phyloP scores from a whole-genome alignment of 2,329 filamentous ascomycete genomes.

The Basipetospora chlamydospora region DNA sequence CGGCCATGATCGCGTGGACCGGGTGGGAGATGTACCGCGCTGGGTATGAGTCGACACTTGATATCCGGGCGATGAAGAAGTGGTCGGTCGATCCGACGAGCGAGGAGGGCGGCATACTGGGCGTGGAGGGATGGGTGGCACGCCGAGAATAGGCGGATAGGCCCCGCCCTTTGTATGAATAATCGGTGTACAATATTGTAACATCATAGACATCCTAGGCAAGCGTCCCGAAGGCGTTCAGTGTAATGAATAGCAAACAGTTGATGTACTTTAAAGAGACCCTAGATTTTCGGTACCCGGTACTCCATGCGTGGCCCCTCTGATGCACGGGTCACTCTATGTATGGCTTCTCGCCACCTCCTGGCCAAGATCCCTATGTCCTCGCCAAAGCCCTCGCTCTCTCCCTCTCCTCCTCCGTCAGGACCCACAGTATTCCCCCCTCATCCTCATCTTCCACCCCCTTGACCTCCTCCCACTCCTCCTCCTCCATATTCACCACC shows the following conservation, averaged over 20 bases:
- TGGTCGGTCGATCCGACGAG: constrained; percentile 58
- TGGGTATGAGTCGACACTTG: constrained; percentile 53
- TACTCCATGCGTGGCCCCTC: no score
- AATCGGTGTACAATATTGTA: no score
- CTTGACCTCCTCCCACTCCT: constrained; percentile 73
- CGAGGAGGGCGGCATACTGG: constrained; percentile 53
- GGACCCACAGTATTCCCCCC: constrained; percentile 55
- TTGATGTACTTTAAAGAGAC: no score
- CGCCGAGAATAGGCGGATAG: no score
- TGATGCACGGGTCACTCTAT: no score
- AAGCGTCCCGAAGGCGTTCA: no score
- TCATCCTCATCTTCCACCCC: constrained; percentile 27
- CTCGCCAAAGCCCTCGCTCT: constrained; percentile 56
- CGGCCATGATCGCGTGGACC: constrained; percentile 93
- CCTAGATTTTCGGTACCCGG: no score
- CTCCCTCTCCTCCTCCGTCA: constrained; percentile 59
- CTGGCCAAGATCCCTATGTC: constrained; percentile 10
- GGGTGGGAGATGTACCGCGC: constrained; percentile 82
- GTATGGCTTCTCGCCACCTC: no score
- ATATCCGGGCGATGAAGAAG: constrained; percentile 44
- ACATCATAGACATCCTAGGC: no score
- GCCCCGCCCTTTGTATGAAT: no score
- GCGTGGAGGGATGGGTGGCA: constrained; percentile 34
- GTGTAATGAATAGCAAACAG: no score
- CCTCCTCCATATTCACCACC: constrained; percentile 87